Percentiles rank a stretch among this genome's conserved stretches.
These are phyloP conservation scores for Colletotrichum liriopes DNA, from an alignment of 2,329 filamentous ascomycete genomes.

Conservation along the genomic window DNA sequence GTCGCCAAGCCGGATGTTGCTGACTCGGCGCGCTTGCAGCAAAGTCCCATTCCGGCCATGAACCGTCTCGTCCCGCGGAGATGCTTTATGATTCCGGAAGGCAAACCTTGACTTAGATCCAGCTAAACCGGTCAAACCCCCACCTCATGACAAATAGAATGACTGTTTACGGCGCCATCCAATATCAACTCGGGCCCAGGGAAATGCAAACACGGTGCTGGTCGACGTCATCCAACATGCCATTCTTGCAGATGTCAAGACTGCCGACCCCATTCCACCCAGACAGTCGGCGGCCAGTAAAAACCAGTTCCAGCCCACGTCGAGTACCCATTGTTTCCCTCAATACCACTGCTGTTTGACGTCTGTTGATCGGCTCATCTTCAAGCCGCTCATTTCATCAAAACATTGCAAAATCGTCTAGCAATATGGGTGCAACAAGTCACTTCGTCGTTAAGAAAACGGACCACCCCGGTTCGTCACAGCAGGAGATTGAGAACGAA, in stretches of 20 bases:
- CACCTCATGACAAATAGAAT: constrained; percentile 15
- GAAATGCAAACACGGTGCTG: background rate
- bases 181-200: background rate
- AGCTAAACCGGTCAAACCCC: background rate
- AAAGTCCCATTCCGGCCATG: background rate
- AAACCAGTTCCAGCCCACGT: background rate
- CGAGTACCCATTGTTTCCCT: background rate
- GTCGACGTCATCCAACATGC: constrained; percentile 16
- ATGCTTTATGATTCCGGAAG: background rate
- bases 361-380: background rate
- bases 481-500: constrained; percentile 58
- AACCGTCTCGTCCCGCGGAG: constrained; percentile 9
- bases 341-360: background rate
- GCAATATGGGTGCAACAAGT: constrained; percentile 32
- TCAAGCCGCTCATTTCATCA: background rate
- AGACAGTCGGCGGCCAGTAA: constrained; percentile 6
- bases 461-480: constrained; percentile 56
- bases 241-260: constrained; percentile 4
- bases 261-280: background rate
- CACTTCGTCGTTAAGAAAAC: constrained; percentile 31
- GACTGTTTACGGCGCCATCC: constrained; percentile 3
- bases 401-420: no score
- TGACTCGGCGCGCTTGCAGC: background rate
- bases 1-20: constrained; percentile 2
- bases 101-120: background rate